These are phyloP conservation scores for Scheffersomyces coipomensis DNA, from an alignment of 805 yeast genomes.

Conservation along the genomic window DNA sequence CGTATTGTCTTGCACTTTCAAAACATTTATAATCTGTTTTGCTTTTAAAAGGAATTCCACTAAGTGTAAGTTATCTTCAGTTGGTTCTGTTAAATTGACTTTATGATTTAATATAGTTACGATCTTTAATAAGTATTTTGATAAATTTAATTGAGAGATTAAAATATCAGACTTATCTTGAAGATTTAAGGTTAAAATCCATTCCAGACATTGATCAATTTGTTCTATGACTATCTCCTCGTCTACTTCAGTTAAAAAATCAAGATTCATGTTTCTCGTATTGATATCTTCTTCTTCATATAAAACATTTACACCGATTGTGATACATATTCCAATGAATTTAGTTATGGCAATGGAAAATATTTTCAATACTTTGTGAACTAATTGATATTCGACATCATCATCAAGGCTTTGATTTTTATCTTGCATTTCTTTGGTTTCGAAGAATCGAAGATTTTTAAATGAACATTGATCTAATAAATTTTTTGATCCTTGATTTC, in stretches of 20 bases:
- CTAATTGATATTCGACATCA: conserved; percentile 24
- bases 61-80: too few species aligned
- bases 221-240: conserved; percentile 19
- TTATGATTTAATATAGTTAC: conserved; percentile 12
- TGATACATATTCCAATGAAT: conserved; percentile 47
- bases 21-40: too few species aligned
- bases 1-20: not conserved
- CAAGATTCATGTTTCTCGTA: conserved; percentile 57
- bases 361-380: conserved; percentile 51
- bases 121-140: conserved; percentile 24
- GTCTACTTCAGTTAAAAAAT: conserved; percentile 23
- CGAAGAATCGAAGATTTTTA: conserved; percentile 11
- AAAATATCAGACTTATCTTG: not conserved
- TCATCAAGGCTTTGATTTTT: too few species aligned
- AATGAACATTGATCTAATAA: conserved; percentile 9
- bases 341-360: conserved; percentile 54
- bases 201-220: conserved; percentile 32
- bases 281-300: conserved; percentile 77
- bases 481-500: not conserved
- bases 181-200: conserved; percentile 17
- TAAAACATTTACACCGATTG: conserved; percentile 56
- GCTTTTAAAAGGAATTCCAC: too few species aligned
- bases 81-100: not conserved
- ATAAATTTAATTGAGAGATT: conserved; percentile 23
- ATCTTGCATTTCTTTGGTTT: conserved; percentile 5